Evolutionary conservation across 2,329 filamentous ascomycete genomes (phyloP).

Genomic region (Verticillium albo-atrum): DNA sequence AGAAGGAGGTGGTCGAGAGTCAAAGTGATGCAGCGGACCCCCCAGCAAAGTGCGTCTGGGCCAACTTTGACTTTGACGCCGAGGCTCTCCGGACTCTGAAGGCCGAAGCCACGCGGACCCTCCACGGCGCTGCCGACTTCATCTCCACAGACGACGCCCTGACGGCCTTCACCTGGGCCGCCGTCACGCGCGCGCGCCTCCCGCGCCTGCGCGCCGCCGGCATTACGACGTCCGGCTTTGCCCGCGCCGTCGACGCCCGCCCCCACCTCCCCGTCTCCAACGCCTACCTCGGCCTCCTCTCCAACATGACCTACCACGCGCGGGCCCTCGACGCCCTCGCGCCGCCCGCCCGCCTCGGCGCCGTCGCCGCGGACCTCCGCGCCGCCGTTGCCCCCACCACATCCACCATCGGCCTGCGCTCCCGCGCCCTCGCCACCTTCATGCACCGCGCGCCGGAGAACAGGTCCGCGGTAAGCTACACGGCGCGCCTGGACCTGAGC

Average conservation of each 20-base stretch:
- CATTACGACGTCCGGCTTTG: constrained; percentile 24
- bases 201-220: constrained; percentile 21
- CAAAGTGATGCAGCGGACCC: constrained; percentile 9
- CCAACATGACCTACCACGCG: constrained; percentile 39
- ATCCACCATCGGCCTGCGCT: constrained; percentile 26
- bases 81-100: constrained; percentile 36
- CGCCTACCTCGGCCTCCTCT: constrained; percentile 42
- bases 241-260: constrained; percentile 46
- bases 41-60: constrained; percentile 31
- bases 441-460: constrained; percentile 24
- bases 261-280: constrained; percentile 32
- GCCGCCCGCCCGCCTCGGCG: constrained; percentile 3
- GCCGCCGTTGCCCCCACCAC: constrained; percentile 28
- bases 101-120: constrained; percentile 20
- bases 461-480: constrained; percentile 27
- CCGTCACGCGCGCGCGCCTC: constrained; percentile 33
- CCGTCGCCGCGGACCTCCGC: constrained; percentile 25
- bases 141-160: constrained; percentile 52
- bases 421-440: constrained; percentile 35
- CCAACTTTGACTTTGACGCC: constrained; percentile 37
- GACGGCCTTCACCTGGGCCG: constrained; percentile 46
- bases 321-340: constrained; percentile 21
- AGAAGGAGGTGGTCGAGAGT: constrained; percentile 23
- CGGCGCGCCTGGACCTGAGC: constrained; percentile 27
- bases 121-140: constrained; percentile 19